Evolutionary conservation across 306 rosid species (phyloP), one percentile per base, ranked within the genome.

Genomic region (Vigna angularis): DNA sequence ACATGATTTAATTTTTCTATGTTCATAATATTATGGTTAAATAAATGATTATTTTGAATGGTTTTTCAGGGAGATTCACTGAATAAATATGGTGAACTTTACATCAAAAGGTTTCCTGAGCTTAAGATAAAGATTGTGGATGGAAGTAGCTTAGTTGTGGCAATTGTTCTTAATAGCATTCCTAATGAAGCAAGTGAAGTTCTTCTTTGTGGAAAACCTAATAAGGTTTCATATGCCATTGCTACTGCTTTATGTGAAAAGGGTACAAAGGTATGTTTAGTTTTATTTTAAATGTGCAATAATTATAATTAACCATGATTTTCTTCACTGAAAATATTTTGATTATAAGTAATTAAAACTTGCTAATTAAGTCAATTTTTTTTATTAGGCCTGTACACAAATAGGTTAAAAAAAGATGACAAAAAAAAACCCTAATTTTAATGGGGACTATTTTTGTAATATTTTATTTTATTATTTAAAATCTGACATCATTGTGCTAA

Each of bases 121-220:
- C 82, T 91, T 42, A 89, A 83, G 75, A 56, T 87, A 9, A 93
- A 80, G 78, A 76, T 93, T 81, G 98, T 93, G 70, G 98, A 93
- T 84, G 97, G 98, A 0, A 89, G 93, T 36, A 88, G 91, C 79
- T 81, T 93, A 38, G 92, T 83, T 17, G 93, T 85, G 69, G 95
- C 88, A 13, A 70, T 86, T 42, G 82, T 91, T 28, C 84, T 91
- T 7, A 84, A 89, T 61, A 83, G 51, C 66, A 87, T 91, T 76
- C 98, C 98, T 0, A 84, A 83, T 75, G 85, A 81, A 32, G 73
- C 90, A 32, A 78, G 81, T 12, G 81, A 88, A 70, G 91, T 93
- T 2, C 75, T 89, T 36, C 85, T 93, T 4, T 83, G 85, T 71
- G 91, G 97, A 28, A 79, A 87, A 4, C 86, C 84, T 68, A 76